Conservation (phyloP, 371 early-diverging fungal genomes). For the Mycotypha africana region DNA sequence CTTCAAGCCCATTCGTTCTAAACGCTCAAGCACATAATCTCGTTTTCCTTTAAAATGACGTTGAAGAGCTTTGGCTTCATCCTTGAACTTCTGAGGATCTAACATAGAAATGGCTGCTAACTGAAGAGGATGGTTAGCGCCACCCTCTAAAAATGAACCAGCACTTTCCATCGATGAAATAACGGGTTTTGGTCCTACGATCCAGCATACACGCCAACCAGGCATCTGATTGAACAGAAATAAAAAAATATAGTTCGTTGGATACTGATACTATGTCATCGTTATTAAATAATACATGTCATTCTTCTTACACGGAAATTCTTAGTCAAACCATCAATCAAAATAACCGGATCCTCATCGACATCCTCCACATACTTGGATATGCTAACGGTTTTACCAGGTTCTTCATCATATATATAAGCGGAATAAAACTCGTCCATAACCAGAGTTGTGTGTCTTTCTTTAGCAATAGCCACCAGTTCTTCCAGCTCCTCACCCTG, state of each 20-base stretch:
- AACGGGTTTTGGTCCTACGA: slow-evolving; percentile 43
- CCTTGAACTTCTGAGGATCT: slow-evolving; percentile 26
- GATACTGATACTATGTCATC: too few relatives aligned
- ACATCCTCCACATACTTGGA: slow-evolving; percentile 40
- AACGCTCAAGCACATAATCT: slow-evolving; percentile 34
- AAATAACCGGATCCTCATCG: slow-evolving; percentile 39
- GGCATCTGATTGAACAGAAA: slow-evolving; percentile 24
- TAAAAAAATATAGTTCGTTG: too few relatives aligned
- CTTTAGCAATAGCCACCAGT: slow-evolving; percentile 28
- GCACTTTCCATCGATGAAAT: slow-evolving; percentile 42
- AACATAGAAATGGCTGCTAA: slow-evolving; percentile 41
- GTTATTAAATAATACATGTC: not conserved
- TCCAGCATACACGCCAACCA: slow-evolving; percentile 54
- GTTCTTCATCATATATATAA: slow-evolving; percentile 39
- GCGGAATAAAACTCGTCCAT: slow-evolving; percentile 50
- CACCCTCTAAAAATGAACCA: slow-evolving; percentile 50
- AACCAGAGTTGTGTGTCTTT: slow-evolving; percentile 37
- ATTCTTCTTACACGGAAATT: slow-evolving; percentile 37
- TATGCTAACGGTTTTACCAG: slow-evolving; percentile 35
- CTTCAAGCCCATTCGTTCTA: slow-evolving; percentile 29
- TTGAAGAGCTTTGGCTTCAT: slow-evolving; percentile 43
- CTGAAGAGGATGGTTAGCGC: slow-evolving; percentile 48
- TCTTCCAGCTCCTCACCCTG: slow-evolving; percentile 35
- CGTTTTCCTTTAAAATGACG: slow-evolving; percentile 38
- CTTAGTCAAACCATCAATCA: slow-evolving; percentile 42